phyloP scores from a whole-genome alignment of 345 rosid genomes.

The Citrus trifoliata region DNA sequence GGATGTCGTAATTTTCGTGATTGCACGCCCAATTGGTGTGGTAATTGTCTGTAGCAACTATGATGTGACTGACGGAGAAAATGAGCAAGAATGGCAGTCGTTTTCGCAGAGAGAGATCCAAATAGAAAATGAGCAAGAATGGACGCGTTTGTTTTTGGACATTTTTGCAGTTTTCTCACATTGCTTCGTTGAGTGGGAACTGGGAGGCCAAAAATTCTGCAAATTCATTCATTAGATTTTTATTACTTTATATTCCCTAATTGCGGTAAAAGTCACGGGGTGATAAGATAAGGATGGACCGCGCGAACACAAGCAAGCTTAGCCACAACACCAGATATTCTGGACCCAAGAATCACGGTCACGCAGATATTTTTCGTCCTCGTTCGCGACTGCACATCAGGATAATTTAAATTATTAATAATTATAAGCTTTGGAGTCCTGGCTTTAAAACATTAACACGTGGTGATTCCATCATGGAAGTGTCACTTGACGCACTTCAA shows the following conservation, averaged over 20 bases:
- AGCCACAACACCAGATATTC: background rate
- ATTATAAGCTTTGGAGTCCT: background rate
- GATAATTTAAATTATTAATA: background rate
- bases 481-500: background rate
- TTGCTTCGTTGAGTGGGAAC: background rate
- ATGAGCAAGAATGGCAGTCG: too few species aligned
- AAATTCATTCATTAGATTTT: too few species aligned
- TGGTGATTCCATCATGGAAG: background rate
- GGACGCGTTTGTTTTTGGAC: background rate
- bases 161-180: background rate
- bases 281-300: conserved; percentile 3
- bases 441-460: background rate
- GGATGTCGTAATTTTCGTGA: background rate
- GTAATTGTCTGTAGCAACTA: background rate
- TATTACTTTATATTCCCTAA: too few species aligned
- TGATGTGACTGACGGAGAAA: too few species aligned
- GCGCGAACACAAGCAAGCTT: background rate
- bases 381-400: rapidly evolving
- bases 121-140: background rate
- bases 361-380: background rate
- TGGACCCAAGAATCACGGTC: background rate
- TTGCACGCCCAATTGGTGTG: background rate
- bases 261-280: background rate
- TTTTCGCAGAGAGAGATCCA: too few species aligned
- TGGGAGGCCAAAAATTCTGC: too few species aligned